Evolutionary conservation across 2,329 filamentous ascomycete species (phyloP).

Genomic region (Tolypocladium album): DNA sequence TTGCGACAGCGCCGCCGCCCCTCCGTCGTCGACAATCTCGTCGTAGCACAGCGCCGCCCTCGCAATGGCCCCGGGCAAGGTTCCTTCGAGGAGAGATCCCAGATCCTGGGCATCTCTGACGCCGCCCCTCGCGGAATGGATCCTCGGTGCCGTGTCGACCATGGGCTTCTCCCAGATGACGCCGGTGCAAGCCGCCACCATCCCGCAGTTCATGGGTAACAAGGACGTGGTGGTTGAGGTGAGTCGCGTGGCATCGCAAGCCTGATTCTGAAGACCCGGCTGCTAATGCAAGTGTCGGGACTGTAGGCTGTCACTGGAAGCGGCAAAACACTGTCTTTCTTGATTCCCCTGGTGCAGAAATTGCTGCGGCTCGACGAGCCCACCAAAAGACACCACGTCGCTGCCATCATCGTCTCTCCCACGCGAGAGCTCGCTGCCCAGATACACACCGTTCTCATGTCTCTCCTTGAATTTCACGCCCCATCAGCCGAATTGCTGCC

Average conservation of each 20-base stretch:
- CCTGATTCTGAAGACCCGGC: accelerated
- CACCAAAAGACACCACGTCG: slow-evolving; percentile 81
- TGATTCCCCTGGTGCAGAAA: slow-evolving; percentile 75
- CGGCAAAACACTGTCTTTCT: slow-evolving; percentile 79
- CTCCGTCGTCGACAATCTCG: background rate
- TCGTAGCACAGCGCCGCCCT: background rate
- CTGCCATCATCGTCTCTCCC: slow-evolving; percentile 83
- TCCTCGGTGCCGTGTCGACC: slow-evolving; percentile 68
- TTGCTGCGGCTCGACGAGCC: slow-evolving; percentile 71
- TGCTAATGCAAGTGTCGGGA: background rate
- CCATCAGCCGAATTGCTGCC: slow-evolving; percentile 60
- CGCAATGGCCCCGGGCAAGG: slow-evolving; percentile 8
- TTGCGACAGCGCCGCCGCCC: background rate
- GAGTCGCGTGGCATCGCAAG: slow-evolving; percentile 4
- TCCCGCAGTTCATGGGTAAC: slow-evolving; percentile 79
- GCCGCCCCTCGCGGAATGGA: slow-evolving; percentile 50
- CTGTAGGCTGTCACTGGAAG: slow-evolving; percentile 72
- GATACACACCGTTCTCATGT: slow-evolving; percentile 71
- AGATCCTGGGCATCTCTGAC: slow-evolving; percentile 33
- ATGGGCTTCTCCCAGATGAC: slow-evolving; percentile 87
- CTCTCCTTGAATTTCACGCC: slow-evolving; percentile 71
- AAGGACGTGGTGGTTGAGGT: slow-evolving; percentile 89
- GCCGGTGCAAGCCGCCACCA: slow-evolving; percentile 86
- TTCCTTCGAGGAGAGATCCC: slow-evolving; percentile 31
- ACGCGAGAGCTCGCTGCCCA: slow-evolving; percentile 84